Evolutionary conservation across 108 stramenopile species (phyloP), one percentile per base, ranked within the genome.

Genomic region (Nitzschia sp.): DNA sequence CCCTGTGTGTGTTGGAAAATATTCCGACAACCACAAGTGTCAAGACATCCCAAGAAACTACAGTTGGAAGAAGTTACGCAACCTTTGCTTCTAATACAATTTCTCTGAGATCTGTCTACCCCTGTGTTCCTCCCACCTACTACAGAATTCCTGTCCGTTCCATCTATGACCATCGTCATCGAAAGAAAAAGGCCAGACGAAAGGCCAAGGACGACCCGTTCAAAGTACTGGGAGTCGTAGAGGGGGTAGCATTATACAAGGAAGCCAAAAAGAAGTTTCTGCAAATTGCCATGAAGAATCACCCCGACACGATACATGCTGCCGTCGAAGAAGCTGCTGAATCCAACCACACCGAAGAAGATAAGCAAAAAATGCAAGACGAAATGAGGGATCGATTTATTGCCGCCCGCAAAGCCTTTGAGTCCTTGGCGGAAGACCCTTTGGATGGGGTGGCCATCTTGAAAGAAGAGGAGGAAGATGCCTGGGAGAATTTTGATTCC

Each of bases 281-380:
- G 15, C 69, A 80, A 84, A 85, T 93, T 21, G 91, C 91, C 63
- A 88, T 93, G 91, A 65, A 76, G 53, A 81, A 93, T 75, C 91
- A 93, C 55, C 91, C 91, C 55, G 91, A 93, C 57, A 85, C 81
- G 5, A 41, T 37, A 11, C 8, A 19, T 24, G 63, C 54, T 1
- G 72, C 54, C 22, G 58, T 81, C 19, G 29, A 34, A 34, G 29
- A 34, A 34, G 43, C 48, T 15, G 17, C 46, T 3, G 17, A 48
- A 17, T 48, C 46, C 17, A 17, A 48, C 14, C 46, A 48, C 17
- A 57, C 70, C 0, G 43, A 72, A 40, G 53, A 48, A 10, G 67
- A 74, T 21, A 56, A 73, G 39, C 69, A 79, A 39, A 69, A 71
- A 50, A 34, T 34, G 29, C 67, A 67, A 43, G 55, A 77, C 38